These are phyloP conservation scores for Tillandsia leiboldiana DNA, from an alignment of 176 grass and related monocot species.

Conservation along the genomic window DNA sequence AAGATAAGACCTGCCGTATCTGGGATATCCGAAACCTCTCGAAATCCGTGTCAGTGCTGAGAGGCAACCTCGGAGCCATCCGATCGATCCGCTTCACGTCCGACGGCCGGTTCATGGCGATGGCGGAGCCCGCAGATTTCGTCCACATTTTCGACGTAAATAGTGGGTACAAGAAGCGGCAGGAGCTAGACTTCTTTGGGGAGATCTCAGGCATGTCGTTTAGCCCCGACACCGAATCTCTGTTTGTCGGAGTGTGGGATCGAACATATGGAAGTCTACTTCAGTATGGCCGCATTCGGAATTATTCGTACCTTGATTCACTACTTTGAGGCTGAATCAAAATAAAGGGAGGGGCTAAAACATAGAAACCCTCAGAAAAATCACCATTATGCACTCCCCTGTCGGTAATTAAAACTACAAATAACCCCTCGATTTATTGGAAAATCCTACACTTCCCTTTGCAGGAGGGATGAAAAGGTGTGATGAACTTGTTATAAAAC, in stretches of 20 bases:
- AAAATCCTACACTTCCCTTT: too few relatives aligned
- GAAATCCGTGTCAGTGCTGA: slow-evolving; percentile 41
- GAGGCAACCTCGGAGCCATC: slow-evolving; percentile 76
- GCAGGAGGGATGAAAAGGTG: too few relatives aligned
- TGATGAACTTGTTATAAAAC: too few relatives aligned
- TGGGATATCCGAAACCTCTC: slow-evolving; percentile 80
- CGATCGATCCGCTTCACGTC: slow-evolving; percentile 61
- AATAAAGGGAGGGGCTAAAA: too few relatives aligned
- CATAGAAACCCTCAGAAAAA: too few relatives aligned
- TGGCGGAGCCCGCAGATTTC: slow-evolving; percentile 68
- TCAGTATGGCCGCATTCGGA: slow-evolving; percentile 39
- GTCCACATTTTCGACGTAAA: slow-evolving; percentile 50
- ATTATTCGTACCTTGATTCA: slow-evolving; percentile 53
- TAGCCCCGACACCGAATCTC: slow-evolving; percentile 62
- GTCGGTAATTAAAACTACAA: too few relatives aligned
- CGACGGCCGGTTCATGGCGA: slow-evolving; percentile 61
- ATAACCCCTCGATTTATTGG: too few relatives aligned
- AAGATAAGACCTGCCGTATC: slow-evolving; percentile 80
- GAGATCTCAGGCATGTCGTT: slow-evolving; percentile 69
- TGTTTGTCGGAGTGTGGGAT: slow-evolving; percentile 67
- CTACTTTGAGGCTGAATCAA: slow-evolving; percentile 24
- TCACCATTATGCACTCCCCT: too few relatives aligned
- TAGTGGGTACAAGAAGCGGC: slow-evolving; percentile 46
- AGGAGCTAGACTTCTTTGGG: slow-evolving; percentile 76
- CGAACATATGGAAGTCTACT: slow-evolving; percentile 54